These are phyloP conservation scores for Boechera stricta DNA, from an alignment of 345 rosid species.

Conservation along the genomic window DNA sequence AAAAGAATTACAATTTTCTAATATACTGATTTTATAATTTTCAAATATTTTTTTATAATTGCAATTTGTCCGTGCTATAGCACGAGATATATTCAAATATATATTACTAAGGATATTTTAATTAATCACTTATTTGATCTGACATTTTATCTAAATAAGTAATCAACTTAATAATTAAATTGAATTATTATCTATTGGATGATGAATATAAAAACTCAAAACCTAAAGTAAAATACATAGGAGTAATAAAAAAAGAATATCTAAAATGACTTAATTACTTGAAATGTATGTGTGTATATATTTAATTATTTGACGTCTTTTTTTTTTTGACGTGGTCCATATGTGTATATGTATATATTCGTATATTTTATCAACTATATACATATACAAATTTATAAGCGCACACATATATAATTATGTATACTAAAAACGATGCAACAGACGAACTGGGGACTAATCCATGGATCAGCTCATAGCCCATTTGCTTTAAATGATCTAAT, in stretches of 20 bases:
- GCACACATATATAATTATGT: slow-evolving; percentile 13
- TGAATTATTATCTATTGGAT: no score
- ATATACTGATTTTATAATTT: no score
- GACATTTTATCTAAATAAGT: neutral
- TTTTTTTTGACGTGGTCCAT: no score
- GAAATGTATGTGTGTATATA: no score
- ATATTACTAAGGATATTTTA: neutral
- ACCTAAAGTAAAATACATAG: neutral
- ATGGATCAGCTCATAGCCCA: slow-evolving; percentile 37
- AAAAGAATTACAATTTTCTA: no score
- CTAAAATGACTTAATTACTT: neutral
- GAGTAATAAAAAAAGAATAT: neutral
- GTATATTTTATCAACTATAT: neutral
- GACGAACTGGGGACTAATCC: slow-evolving; percentile 39
- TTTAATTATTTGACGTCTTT: no score
- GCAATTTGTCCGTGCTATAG: no score
- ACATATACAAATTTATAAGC: slow-evolving; percentile 4
- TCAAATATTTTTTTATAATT: no score
- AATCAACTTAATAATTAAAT: neutral
- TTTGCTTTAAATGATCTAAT: slow-evolving; percentile 18
- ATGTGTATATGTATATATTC: neutral
- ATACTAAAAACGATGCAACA: slow-evolving; percentile 34
- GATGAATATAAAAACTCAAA: neutral
- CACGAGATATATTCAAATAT: no score
- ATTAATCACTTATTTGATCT: neutral